Base-by-base conservation (phyloP, 1,139 yeast species). In the Sugiyamaella neomexicana region DNA sequence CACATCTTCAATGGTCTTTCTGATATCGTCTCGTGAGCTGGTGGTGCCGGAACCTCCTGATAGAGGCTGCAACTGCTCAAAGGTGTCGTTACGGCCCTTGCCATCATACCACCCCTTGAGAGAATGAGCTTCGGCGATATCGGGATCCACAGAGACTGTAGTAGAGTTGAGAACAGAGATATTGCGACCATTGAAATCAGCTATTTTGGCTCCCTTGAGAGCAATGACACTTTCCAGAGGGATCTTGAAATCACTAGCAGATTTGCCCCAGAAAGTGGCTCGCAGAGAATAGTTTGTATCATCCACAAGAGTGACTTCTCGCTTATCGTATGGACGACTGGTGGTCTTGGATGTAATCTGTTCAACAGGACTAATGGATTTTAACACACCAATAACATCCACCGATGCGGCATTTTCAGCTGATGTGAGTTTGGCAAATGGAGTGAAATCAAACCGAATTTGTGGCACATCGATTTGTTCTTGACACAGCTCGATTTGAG, bases 71-170 rank as follows among this genome's bases (percentile, higher is more conserved):
- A 87, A 72, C n/a, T 83, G 74, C 63, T 82, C 81, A 74, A 86
- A 89, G 41, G 71, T 73, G 59, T 81, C 83, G 56, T 76, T 74
- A 43, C 77, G 77, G 49, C 97, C 97, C 62, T 81, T 83, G 50
- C 85, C 80, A 66, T 89, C 96, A 66, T 83, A 95, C 99, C 99
- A 95, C 4, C 99, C 98, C 70, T 89, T 89, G 62, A 95, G 79
- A 53, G 81, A 79, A 69, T 83, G 89, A 5, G 97, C 93, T 69
- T 90, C 97, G 15, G 89, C 85, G 17, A 88, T 80, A 66, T 91
- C 97, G 1, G 99, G 99, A 62, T 89, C 88, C 12, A 87, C 78
- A 45, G 83, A 70, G 62, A 93, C 73, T 2, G 89, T 79, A 31
- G 97, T 91, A 10, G 89, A 79, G 60, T 85, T 89, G 17, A 93